Base-by-base conservation (phyloP, 805 yeast genomes). In the Henningerozyma blattae region DNA sequence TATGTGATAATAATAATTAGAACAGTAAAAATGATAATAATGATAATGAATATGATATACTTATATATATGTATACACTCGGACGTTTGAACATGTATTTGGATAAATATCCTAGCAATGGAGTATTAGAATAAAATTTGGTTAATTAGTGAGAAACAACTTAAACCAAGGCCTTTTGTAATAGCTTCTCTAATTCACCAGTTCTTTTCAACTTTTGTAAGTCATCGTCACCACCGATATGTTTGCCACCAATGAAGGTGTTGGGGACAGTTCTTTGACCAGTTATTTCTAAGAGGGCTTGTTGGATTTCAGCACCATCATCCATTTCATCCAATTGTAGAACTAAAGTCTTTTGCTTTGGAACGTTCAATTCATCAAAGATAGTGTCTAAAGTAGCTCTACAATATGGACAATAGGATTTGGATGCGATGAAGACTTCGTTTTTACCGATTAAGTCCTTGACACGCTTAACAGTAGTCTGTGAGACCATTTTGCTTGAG, bases 201-300 rank as follows among this genome's bases (percentile, higher is more conserved):
- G 58, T 48, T 17, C 75, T 66, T 45, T 72, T 67, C 56, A 87
- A 69, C 34, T 70, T 66, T 62, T 86, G 94, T 43, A 89, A 65
- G 47, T 84, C 95, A 27, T 87, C 77, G 70, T 86, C 84, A 41
- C 98, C 98, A 40, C 98, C 98, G 51, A 89, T 75, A 66, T 86
- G 95, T 62, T 87, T 70, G 40, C 95, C 95, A 31, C 68, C 76
- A 56, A 89, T 85, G 64, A 80, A 89, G 47, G 89, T 71, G 57
- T 81, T 86, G 42, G 98, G 98, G 41, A 89, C 97, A 27, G 96
- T 85, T 46, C 76, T 71, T 68, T 89, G 97, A 39, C 94, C 91
- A 27, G 94, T 82, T 39, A 85, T 59, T 54, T 79, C 74, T 34
- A 55, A 58, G 40, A 89, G 67, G 44, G 93, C 93, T 32, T 64